Conservation (phyloP, 129 eudicot genomes). For the Flaveria robusta region DNA sequence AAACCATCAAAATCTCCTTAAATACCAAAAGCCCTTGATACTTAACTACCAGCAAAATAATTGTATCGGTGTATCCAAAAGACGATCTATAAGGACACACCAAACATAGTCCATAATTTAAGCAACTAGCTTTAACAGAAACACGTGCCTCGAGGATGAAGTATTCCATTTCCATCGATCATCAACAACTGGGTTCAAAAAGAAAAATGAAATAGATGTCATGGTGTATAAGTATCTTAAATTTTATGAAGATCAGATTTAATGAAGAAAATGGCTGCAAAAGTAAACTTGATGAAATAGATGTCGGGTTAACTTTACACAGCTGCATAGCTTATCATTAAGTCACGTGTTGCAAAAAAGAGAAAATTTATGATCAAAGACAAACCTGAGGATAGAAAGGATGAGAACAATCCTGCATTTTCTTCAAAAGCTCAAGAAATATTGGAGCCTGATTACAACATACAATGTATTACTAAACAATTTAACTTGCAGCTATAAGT, state of each 20-base stretch:
- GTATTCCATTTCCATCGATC: slow-evolving; percentile 99
- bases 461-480: slow-evolving; percentile 9
- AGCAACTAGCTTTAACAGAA: slow-evolving; percentile 24
- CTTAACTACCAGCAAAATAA: neutral
- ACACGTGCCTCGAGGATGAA: slow-evolving; percentile 95
- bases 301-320: neutral
- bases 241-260: slow-evolving; percentile 11
- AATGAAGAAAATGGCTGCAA: slow-evolving; percentile 7
- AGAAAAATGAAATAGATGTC: neutral
- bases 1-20: neutral
- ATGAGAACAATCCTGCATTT: slow-evolving; percentile 62
- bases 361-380: slow-evolving; percentile 3
- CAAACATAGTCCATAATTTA: slow-evolving; percentile 8
- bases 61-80: neutral
- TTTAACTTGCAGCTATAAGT: slow-evolving; percentile 8
- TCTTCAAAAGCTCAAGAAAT: slow-evolving; percentile 75
- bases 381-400: slow-evolving; percentile 89
- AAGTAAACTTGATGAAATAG: slow-evolving; percentile 13
- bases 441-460: slow-evolving; percentile 66
- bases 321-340: slow-evolving; percentile 16
- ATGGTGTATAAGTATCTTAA: slow-evolving; percentile 14
- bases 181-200: slow-evolving; percentile 62
- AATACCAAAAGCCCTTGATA: neutral
- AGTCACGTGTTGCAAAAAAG: slow-evolving; percentile 14
- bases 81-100: neutral